Evolutionary conservation across 2,329 filamentous ascomycete genomes (phyloP).

Genomic region (Scortechinia acanthostroma): DNA sequence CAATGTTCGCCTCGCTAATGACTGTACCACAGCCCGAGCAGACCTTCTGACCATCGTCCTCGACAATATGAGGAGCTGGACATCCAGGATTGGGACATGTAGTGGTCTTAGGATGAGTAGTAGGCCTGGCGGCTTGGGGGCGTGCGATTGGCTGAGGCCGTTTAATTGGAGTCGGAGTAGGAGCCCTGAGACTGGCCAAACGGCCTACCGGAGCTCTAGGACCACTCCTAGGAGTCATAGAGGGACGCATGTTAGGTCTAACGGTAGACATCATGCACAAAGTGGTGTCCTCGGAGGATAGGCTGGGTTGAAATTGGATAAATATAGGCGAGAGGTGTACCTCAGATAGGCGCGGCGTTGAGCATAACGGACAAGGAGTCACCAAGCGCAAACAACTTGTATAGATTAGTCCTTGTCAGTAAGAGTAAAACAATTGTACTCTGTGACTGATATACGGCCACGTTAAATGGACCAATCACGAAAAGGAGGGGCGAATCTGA

Average conservation of each 20-base stretch:
- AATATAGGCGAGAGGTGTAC: too few species aligned
- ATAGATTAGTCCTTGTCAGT: too few species aligned
- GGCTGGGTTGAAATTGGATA: too few species aligned
- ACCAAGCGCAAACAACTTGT: too few species aligned
- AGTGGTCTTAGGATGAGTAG: neutral
- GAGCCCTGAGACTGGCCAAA: neutral
- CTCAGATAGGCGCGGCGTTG: too few species aligned
- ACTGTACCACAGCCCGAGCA: conserved; percentile 46
- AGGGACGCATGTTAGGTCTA: neutral
- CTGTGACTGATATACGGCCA: too few species aligned
- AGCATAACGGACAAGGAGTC: too few species aligned
- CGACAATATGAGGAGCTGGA: neutral
- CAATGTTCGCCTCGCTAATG: conserved; percentile 57
- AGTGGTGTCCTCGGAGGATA: too few species aligned
- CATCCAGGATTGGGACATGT: neutral
- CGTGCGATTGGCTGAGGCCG: neutral
- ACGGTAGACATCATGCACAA: too few species aligned
- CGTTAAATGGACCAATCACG: too few species aligned
- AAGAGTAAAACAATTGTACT: too few species aligned
- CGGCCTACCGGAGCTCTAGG: neutral
- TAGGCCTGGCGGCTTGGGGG: neutral
- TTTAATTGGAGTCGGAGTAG: neutral
- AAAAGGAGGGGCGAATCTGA: too few species aligned
- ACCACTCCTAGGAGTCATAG: neutral
- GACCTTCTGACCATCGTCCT: conserved; percentile 1